phyloP scores from a whole-genome alignment of 2,329 filamentous ascomycete species.

The Microcyclospora tardicrescens region DNA sequence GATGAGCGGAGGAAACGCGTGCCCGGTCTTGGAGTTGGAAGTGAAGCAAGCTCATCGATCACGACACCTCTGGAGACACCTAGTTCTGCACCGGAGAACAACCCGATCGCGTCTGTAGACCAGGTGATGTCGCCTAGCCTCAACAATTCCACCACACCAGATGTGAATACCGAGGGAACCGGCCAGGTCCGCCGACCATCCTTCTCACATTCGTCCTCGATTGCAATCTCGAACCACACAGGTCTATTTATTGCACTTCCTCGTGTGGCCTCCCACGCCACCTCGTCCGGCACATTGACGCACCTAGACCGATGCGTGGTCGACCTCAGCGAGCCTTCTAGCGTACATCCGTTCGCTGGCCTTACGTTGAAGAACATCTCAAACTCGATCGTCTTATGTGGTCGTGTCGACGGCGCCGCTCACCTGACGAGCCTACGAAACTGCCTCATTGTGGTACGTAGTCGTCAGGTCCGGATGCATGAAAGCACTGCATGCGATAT shows the following conservation, averaged over 20 bases:
- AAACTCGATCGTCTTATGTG: constrained; percentile 61
- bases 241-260: constrained; percentile 68
- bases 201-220: constrained; percentile 42
- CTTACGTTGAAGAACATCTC: constrained; percentile 56
- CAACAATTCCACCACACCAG: constrained; percentile 16
- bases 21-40: constrained; percentile 20
- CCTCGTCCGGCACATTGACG: constrained; percentile 59
- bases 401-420: constrained; percentile 63
- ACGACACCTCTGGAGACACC: neutral
- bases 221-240: constrained; percentile 51
- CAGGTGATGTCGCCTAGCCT: constrained; percentile 22
- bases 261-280: constrained; percentile 54
- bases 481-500: constrained; percentile 69
- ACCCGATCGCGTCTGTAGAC: neutral
- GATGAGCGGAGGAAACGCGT: constrained; percentile 32
- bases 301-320: constrained; percentile 59
- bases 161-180: too few relatives aligned
- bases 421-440: constrained; percentile 67
- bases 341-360: constrained; percentile 55
- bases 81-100: neutral
- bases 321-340: constrained; percentile 51
- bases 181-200: constrained; percentile 33
- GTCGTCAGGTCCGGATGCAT: constrained; percentile 87
- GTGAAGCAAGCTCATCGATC: constrained; percentile 13
- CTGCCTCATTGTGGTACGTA: constrained; percentile 64